Base-by-base conservation (phyloP, 1,284 basidiomycete genomes). In the Rugosomyces carneus region DNA sequence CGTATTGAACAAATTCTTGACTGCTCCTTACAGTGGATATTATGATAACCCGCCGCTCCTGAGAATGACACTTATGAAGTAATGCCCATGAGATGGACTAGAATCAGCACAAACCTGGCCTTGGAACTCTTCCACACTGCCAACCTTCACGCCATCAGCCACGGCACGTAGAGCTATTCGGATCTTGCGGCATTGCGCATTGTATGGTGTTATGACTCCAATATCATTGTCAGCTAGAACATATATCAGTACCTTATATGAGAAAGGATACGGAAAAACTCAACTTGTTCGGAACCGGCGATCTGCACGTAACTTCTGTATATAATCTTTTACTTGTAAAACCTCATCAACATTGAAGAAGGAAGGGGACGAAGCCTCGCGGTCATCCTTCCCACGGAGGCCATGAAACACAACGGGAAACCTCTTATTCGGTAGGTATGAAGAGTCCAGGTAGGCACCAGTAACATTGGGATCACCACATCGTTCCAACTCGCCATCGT, bases 51-150 rank as follows among this genome's bases (percentile, higher is more conserved):
- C 71, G 68, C 13, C 80, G 75, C 63, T 84, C 81, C 79, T 83
- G 9, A n/a, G n/a, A n/a, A n/a, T n/a, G n/a, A n/a, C n/a, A n/a
- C n/a, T n/a, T n/a, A n/a, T n/a, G n/a, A n/a, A n/a, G n/a, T n/a
- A n/a, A n/a, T n/a, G n/a, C n/a, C n/a, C n/a, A n/a, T n/a, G n/a
- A n/a, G 7, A 39, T 27, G 18, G 10, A 3, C 16, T 15, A 20
- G 20, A 6, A 37, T 24, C n/a, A 38, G 19, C 27, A 50, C 66
- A n/a, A 47, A 78, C 79, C 62, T 81, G 78, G 5, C 80, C 81
- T 59, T 84, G 80, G 60, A 81, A 84, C 48, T 80, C 76, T 58
- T 84, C 80, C 1, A 81, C 78, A 44, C 72, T 78, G n/a, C 78
- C 80, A 15, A 81, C 75, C 46, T 77, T 81, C 50, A 80, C 45